phyloP scores from a whole-genome alignment of 768 basidiomycete species.

The Mycena filopes region DNA sequence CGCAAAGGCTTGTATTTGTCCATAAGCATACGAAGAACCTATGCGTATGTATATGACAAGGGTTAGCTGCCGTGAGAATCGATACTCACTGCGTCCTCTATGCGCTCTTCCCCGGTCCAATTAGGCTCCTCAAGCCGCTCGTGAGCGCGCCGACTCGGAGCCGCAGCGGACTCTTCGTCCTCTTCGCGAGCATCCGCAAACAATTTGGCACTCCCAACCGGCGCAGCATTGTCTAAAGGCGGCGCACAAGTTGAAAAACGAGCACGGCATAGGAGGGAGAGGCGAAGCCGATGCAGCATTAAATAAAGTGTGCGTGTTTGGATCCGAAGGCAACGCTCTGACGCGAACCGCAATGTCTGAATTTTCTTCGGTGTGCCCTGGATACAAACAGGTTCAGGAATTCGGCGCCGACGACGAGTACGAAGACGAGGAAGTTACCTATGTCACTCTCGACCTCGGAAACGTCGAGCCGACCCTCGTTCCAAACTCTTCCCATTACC shows the following conservation, averaged over 20 bases:
- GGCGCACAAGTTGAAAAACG: constrained; percentile 16
- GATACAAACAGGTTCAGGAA: constrained; percentile 72
- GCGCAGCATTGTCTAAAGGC: not conserved
- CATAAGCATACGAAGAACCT: constrained; percentile 82
- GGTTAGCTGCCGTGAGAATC: not conserved
- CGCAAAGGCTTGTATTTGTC: constrained; percentile 89
- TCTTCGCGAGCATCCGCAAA: constrained; percentile 30
- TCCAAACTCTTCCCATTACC: constrained; percentile 74
- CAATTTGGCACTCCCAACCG: constrained; percentile 27
- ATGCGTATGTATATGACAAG: not conserved
- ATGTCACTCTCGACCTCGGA: constrained; percentile 82
- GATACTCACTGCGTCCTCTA: constrained; percentile 24
- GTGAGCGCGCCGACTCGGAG: not conserved
- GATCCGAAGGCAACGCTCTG: not conserved
- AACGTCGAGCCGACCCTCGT: constrained; percentile 78
- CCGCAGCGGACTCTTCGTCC: not conserved
- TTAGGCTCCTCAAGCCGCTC: constrained; percentile 18
- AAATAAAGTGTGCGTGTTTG: constrained; percentile 4
- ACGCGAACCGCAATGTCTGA: constrained; percentile 14
- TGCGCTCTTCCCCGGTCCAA: constrained; percentile 33
- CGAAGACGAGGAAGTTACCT: constrained; percentile 67
- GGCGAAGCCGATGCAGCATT: constrained; percentile 2
- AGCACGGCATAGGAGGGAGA: constrained; percentile 2
- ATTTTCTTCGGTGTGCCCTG: constrained; percentile 46
- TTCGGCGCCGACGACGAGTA: constrained; percentile 79